Evolutionary conservation across 1,284 basidiomycete genomes (phyloP), one percentile per base, ranked within the genome.

Genomic region (Cutaneotrichosporon cyanovorans): DNA sequence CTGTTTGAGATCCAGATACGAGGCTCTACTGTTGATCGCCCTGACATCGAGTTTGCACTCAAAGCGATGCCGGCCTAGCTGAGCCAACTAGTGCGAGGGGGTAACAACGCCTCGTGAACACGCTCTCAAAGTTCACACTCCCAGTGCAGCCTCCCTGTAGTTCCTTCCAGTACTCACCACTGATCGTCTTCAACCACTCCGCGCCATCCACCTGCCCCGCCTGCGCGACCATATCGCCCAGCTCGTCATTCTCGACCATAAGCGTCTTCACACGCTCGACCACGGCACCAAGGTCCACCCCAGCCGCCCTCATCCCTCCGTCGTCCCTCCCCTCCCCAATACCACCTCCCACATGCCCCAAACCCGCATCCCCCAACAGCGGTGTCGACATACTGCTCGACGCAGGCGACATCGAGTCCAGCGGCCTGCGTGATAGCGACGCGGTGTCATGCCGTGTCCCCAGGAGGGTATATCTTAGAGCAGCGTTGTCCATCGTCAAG

Each of bases 221-320:
- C 37, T 65, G 57, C 0, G 68, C 41, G 2, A 69, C 57, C 62
- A 69, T 63, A 38, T 66, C 63, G 4, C 67, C 67, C 20, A 69
- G 51, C 50, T 69, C 67, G 33, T 68, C 65, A 37, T 69, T 69
- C 58, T 69, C 67, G 32, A 46, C 47, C 19, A 66, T 56, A 9
- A 69, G 53, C 31, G 53, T 56, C 39, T 58, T 65, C 11, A 69
- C 66, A 6, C 62, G 50, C 20, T 56, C 55, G 9, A 69, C 42
- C 8, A 69, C 63, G 2, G 51, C 57, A 2, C 56, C 56, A 31
- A 69, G 48, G 37, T 67, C 61, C 12, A 58, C 54, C 19, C 45
- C 45, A 9, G 37, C 22, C 15, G n/a, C n/a, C n/a, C n/a, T 16
- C 18, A 2, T 37, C 43, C n/a, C 20, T 10, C 19, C 9, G 42